phyloP scores from a whole-genome alignment of 352 stramenopile genomes.

The Pythium coloratum region DNA sequence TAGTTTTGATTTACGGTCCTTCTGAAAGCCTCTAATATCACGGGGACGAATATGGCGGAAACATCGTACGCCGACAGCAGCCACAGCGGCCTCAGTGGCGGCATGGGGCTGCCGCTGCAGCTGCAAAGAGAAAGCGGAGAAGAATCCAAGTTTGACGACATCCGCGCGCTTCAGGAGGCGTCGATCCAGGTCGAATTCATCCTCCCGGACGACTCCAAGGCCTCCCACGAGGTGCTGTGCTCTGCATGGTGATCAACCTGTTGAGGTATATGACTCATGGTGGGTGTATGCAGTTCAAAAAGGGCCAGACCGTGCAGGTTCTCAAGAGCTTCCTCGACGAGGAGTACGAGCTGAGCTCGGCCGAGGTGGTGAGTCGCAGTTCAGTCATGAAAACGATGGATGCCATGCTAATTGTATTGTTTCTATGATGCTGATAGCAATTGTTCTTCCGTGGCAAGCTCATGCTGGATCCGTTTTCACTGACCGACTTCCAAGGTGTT shows the following conservation, averaged over 20 bases:
- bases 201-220: constrained; percentile 52
- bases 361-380: constrained; percentile 34
- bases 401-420: not conserved
- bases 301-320: constrained; percentile 59
- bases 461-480: constrained; percentile 63
- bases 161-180: constrained; percentile 59
- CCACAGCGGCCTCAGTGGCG: not conserved
- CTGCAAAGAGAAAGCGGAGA: constrained; percentile 18
- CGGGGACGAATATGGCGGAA: not conserved
- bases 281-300: constrained; percentile 49
- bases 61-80: not conserved
- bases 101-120: constrained; percentile 15
- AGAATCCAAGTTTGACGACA: constrained; percentile 63
- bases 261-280: too few species aligned
- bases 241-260: too few species aligned
- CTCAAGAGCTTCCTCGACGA: constrained; percentile 62
- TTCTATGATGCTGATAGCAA: constrained; percentile 21
- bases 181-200: constrained; percentile 56
- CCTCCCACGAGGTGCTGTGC: constrained; percentile 31
- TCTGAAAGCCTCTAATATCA: too few species aligned
- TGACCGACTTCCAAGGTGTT: constrained; percentile 58
- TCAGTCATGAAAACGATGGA: not conserved
- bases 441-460: constrained; percentile 37
- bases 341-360: constrained; percentile 42
- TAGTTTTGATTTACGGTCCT: too few species aligned